Evolutionary conservation across 208 protist genomes (phyloP).

Genomic region (Endotrypanum monterogeii): DNA sequence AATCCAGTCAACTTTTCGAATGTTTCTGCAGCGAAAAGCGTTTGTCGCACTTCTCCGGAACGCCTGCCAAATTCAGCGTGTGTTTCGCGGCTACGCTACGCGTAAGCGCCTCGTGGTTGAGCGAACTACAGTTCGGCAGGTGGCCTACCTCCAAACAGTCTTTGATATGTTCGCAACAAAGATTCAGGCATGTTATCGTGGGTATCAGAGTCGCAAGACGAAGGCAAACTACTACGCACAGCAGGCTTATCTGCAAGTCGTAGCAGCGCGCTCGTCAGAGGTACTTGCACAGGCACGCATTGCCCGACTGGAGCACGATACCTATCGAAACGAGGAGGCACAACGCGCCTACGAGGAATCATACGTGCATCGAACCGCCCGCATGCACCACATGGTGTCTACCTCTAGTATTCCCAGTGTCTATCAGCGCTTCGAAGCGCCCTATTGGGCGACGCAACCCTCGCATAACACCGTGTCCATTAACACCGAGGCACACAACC

Average conservation of each 20-base stretch:
- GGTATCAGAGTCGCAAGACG: constrained; percentile 49
- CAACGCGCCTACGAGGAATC: constrained; percentile 4
- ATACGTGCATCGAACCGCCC: constrained; percentile 46
- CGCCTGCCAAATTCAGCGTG: constrained; percentile 49
- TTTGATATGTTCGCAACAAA: constrained; percentile 71
- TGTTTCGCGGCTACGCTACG: constrained; percentile 53
- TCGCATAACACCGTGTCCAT: not conserved
- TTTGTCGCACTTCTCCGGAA: constrained; percentile 25
- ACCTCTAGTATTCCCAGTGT: constrained; percentile 53
- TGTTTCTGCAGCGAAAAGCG: constrained; percentile 36
- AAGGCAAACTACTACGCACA: constrained; percentile 67
- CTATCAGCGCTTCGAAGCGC: constrained; percentile 30
- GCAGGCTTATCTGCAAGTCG: constrained; percentile 50
- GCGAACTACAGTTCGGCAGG: constrained; percentile 1
- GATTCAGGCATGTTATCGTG: constrained; percentile 75
- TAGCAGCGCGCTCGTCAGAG: constrained; percentile 37
- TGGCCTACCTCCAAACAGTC: constrained; percentile 32
- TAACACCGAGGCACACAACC: not conserved
- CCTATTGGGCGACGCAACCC: constrained; percentile 1
- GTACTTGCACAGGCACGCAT: constrained; percentile 29
- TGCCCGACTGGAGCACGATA: constrained; percentile 30
- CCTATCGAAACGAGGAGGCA: constrained; percentile 15
- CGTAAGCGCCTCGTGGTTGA: constrained; percentile 30
- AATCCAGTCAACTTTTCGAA: constrained; percentile 65
- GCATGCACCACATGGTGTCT: constrained; percentile 56